Percentiles rank a stretch among this genome's conserved stretches.
These are phyloP conservation scores for Acanthamoeba sp. DNA, from an alignment of 208 protist species.

Conservation along the genomic window DNA sequence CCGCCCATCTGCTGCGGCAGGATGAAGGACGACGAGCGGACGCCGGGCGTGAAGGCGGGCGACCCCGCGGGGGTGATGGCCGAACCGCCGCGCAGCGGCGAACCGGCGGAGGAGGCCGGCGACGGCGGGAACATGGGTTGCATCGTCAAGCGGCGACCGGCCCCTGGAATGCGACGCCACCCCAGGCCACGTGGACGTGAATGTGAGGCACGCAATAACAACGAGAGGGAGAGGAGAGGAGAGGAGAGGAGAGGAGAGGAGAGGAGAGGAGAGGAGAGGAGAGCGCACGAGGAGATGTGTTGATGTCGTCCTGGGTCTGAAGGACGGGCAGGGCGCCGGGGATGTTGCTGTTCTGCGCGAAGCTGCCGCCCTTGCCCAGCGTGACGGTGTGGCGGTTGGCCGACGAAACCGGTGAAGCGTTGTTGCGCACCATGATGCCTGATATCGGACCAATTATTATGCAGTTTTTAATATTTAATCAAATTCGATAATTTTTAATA, in stretches of 20 bases:
- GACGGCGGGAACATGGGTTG: conserved; percentile 16
- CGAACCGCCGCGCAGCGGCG: neutral
- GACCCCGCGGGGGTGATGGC: neutral
- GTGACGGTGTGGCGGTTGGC: conserved; percentile 15
- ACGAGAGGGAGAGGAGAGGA: neutral
- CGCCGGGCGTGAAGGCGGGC: neutral
- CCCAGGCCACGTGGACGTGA: neutral
- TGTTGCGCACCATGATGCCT: neutral
- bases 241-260: neutral
- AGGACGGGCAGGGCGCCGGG: neutral
- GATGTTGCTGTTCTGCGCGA: neutral
- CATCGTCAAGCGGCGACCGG: neutral
- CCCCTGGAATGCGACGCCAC: neutral
- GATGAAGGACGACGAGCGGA: neutral
- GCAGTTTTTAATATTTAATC: no score
- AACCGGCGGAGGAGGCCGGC: neutral
- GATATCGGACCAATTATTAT: neutral
- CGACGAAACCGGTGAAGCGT: neutral
- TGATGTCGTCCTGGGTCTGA: conserved; percentile 1
- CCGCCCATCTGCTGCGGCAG: neutral
- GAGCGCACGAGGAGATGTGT: neutral
- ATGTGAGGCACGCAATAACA: neutral
- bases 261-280: neutral
- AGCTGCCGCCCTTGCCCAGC: conserved; percentile 11
- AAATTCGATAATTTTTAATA: no score